Evolutionary conservation across 768 basidiomycete species (phyloP), one percentile per base, ranked within the genome.

Genomic region (Psilocybe subaeruginosa): DNA sequence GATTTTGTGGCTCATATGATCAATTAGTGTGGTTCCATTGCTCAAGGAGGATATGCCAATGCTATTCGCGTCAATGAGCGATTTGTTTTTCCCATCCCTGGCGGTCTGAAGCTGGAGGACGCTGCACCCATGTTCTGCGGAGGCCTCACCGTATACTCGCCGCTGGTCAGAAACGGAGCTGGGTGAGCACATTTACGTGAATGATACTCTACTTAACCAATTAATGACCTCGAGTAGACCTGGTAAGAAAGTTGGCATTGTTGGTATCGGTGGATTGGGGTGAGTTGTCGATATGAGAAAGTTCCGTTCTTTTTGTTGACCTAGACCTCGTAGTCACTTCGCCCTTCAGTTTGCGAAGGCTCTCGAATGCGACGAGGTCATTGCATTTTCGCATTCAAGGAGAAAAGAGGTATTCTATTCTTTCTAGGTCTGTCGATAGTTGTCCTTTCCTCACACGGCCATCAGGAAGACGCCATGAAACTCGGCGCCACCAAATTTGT

Each of bases 111-210:
- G 31, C 77, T 83, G 6, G 80, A 80, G 56, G 63, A 84, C 49
- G 86, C 85, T 3, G 86, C 86, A 1, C 85, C 87, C 6, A 82
- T 90, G 82, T 71, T 89, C 49, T 90, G 86, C 67, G 88, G 78
- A 5, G 87, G 87, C 30, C 69, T 88, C n/a, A 88, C 87, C 6
- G 82, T 85, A 7, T 88, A 77, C 74, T 86, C 85, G 0, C 87
- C 89, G 11, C 74, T 90, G 17, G 76, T 78, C 29, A 75, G 82
- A 31, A 81, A 85, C 71, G 82, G 82, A 6, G 72, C 73, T 61
- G 77, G 77, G 73, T 74, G 58, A 43, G 65, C 43, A 30, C 31
- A 23, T 27, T 29, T n/a, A 12, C 2, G 16, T 46, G 8, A 29
- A 27, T 31, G 3, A 3, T 29, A 3, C 30, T n/a, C 16, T 58